These are phyloP conservation scores for Pseudogymnoascus sp. DNA, from an alignment of 2,329 filamentous ascomycete species.

Conservation along the genomic window DNA sequence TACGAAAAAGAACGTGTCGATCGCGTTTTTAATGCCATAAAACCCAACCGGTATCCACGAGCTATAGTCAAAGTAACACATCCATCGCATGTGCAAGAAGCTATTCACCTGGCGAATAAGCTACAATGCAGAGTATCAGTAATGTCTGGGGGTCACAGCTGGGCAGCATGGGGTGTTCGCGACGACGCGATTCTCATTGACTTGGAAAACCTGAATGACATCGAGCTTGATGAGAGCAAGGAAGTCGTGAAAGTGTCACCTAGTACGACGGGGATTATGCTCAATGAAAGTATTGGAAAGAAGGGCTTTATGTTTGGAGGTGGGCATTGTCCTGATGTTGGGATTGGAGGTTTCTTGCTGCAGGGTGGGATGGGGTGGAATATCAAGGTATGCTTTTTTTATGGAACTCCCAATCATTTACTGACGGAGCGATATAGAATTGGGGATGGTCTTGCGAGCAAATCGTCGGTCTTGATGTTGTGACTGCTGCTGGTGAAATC, in stretches of 20 bases:
- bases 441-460: slow-evolving; percentile 45
- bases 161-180: slow-evolving; percentile 41
- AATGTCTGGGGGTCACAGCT: slow-evolving; percentile 41
- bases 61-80: slow-evolving; percentile 34
- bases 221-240: slow-evolving; percentile 34
- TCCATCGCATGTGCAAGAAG: slow-evolving; percentile 30
- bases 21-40: slow-evolving; percentile 39
- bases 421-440: slow-evolving; percentile 29
- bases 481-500: slow-evolving; percentile 18
- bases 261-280: slow-evolving; percentile 37
- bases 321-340: slow-evolving; percentile 49
- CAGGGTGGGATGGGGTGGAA: slow-evolving; percentile 53
- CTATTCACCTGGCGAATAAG: slow-evolving; percentile 32
- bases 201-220: slow-evolving; percentile 30
- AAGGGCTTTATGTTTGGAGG: slow-evolving; percentile 41
- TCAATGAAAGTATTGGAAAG: slow-evolving; percentile 33
- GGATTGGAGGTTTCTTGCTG: slow-evolving; percentile 46
- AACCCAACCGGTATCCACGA: slow-evolving; percentile 33
- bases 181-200: slow-evolving; percentile 38
- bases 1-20: slow-evolving; percentile 33
- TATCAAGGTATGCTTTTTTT: slow-evolving; percentile 34
- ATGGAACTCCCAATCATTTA: not conserved
- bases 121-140: slow-evolving; percentile 35
- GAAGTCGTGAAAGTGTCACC: slow-evolving; percentile 36
- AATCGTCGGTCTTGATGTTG: slow-evolving; percentile 23